Percentiles rank a stretch among this genome's conserved stretches.
Conservation (phyloP, 164 flowering plant genomes). For the Liquidambar formosana region DNA sequence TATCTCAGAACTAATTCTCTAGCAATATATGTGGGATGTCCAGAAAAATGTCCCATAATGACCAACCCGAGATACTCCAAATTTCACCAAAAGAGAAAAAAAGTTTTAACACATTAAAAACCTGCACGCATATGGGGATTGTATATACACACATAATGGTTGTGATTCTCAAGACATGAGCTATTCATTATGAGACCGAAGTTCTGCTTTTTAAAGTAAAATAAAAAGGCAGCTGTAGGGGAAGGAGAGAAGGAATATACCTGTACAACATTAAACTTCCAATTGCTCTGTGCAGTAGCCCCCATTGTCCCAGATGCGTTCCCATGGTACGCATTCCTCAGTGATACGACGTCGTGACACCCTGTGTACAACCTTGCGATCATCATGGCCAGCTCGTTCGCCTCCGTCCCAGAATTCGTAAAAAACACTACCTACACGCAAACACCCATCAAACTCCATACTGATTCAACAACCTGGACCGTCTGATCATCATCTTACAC, state of each 20-base stretch:
- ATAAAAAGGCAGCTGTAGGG: not conserved
- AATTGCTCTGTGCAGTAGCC: slow-evolving; percentile 74
- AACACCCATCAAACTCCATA: not conserved
- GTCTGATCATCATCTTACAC: too few species aligned
- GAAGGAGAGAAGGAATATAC: slow-evolving; percentile 30
- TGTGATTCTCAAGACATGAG: too few species aligned
- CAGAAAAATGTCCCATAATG: too few species aligned
- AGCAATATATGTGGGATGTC: too few species aligned
- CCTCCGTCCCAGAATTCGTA: slow-evolving; percentile 97
- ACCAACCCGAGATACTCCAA: too few species aligned
- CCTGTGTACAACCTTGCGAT: slow-evolving; percentile 86
- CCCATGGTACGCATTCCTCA: slow-evolving; percentile 93
- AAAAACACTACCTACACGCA: slow-evolving; percentile 77
- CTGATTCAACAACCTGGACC: not conserved
- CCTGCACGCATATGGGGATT: too few species aligned
- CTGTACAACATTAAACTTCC: slow-evolving; percentile 88
- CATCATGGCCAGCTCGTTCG: slow-evolving; percentile 94
- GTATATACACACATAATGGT: too few species aligned
- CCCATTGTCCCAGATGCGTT: slow-evolving; percentile 94
- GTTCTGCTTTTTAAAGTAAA: not conserved
- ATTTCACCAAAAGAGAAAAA: too few species aligned
- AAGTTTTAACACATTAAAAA: too few species aligned
- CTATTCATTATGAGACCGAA: not conserved
- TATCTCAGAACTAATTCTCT: too few species aligned
- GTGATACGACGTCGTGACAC: slow-evolving; percentile 70